Evolutionary conservation across 345 rosid species (phyloP).

Genomic region (Populus deltoides): DNA sequence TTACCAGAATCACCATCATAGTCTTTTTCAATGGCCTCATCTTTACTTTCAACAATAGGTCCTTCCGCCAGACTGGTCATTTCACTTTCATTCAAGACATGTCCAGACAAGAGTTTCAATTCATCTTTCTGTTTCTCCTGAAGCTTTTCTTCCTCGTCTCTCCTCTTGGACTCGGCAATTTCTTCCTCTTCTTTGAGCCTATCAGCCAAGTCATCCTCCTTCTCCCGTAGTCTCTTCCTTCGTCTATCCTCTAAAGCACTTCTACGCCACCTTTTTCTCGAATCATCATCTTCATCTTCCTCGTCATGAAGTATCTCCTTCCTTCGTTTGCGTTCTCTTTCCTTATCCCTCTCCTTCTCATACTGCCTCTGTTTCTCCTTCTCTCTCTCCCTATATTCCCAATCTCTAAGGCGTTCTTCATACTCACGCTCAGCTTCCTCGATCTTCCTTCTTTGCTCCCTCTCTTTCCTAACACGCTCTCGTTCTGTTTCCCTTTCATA

Average conservation of each 20-base stretch:
- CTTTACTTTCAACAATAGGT: constrained; percentile 34
- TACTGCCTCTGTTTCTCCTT: constrained; percentile 87
- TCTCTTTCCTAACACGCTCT: constrained; percentile 81
- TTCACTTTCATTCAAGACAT: constrained; percentile 44
- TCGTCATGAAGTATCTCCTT: constrained; percentile 80
- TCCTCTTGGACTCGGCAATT: constrained; percentile 71
- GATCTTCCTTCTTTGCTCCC: constrained; percentile 85
- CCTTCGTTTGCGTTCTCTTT: constrained; percentile 81
- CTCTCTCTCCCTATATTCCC: constrained; percentile 94
- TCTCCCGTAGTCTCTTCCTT: constrained; percentile 68
- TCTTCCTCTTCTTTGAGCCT: constrained; percentile 76
- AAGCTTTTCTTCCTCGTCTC: constrained; percentile 72
- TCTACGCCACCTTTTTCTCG: constrained; percentile 82
- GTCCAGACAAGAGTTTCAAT: constrained; percentile 49
- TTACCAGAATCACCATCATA: constrained; percentile 22
- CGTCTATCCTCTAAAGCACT: constrained; percentile 70
- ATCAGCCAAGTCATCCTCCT: constrained; percentile 82
- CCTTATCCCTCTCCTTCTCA: constrained; percentile 92
- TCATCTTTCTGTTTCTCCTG: constrained; percentile 61
- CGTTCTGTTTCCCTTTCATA: constrained; percentile 89
- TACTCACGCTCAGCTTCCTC: constrained; percentile 92
- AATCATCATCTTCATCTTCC: constrained; percentile 76
- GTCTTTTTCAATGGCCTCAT: constrained; percentile 34
- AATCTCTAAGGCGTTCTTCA: constrained; percentile 82
- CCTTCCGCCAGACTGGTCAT: constrained; percentile 32